These are phyloP conservation scores for Trypanosoma conorhini DNA, from an alignment of 208 protist genomes.

Conservation along the genomic window DNA sequence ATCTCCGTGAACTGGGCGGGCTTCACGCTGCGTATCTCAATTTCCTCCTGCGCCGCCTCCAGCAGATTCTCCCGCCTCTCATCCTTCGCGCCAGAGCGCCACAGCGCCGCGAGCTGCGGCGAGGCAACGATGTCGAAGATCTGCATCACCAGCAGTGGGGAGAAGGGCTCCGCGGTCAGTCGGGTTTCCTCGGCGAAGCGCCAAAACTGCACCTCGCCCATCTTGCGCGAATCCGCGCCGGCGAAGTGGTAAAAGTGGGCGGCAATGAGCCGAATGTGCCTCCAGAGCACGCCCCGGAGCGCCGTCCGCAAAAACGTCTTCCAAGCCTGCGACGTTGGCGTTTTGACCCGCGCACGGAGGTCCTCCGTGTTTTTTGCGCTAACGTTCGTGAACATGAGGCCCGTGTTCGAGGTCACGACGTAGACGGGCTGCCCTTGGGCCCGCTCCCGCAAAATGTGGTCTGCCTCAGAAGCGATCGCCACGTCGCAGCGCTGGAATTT, in stretches of 20 bases:
- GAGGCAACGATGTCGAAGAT: constrained; percentile 80
- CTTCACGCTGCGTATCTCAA: constrained; percentile 69
- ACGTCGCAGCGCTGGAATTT: constrained; percentile 17
- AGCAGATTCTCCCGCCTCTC: constrained; percentile 45
- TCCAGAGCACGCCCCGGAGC: constrained; percentile 46
- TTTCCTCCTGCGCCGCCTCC: constrained; percentile 62
- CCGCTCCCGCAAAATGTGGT: constrained; percentile 44
- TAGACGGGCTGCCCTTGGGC: constrained; percentile 45
- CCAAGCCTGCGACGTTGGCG: constrained; percentile 41
- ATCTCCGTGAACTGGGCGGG: constrained; percentile 78
- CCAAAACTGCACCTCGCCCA: constrained; percentile 84
- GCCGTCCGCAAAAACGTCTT: constrained; percentile 34
- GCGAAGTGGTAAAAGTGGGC: constrained; percentile 75
- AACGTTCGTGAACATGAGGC: constrained; percentile 52
- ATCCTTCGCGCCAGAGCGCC: constrained; percentile 40
- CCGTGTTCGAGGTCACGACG: constrained; percentile 37
- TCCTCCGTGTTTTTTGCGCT: constrained; percentile 45
- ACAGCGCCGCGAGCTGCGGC: constrained; percentile 55
- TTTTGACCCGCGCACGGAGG: constrained; percentile 35
- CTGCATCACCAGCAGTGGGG: constrained; percentile 36
- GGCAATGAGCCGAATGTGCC: constrained; percentile 40
- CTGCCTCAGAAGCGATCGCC: constrained; percentile 23
- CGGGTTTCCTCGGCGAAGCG: constrained; percentile 54
- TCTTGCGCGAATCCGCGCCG: constrained; percentile 45
- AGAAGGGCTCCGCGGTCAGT: constrained; percentile 30